A percentile compares a stretch with the other conserved stretches of the same genome.
phyloP scores from a whole-genome alignment of 805 yeast species.

The Kuraishia cidri region DNA sequence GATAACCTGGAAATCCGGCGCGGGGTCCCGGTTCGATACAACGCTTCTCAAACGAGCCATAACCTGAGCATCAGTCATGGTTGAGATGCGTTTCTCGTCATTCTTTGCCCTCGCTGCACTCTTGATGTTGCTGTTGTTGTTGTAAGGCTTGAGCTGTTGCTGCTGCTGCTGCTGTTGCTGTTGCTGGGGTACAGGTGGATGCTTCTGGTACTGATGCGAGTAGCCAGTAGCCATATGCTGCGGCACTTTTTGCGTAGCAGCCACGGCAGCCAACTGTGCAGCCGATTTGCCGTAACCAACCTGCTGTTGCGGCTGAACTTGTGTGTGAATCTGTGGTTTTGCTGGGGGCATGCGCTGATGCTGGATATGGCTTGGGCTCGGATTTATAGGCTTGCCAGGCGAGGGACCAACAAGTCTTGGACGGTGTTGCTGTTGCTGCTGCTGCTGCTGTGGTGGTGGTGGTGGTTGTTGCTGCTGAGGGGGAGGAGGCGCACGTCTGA shows the following conservation, averaged over 20 bases:
- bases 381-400: too few species aligned
- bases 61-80: conserved; percentile 81
- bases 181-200: too few species aligned
- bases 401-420: too few species aligned
- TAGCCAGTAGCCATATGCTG: too few species aligned
- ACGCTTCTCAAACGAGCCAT: conserved; percentile 76
- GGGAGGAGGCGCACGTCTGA: not conserved
- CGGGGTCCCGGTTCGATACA: conserved; percentile 81
- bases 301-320: too few species aligned
- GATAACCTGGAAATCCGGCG: conserved; percentile 64
- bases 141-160: too few species aligned
- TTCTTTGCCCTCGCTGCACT: conserved; percentile 4
- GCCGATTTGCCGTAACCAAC: too few species aligned
- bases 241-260: not conserved
- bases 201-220: too few species aligned
- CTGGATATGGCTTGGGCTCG: not conserved
- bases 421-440: too few species aligned
- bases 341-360: not conserved
- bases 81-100: conserved; percentile 43
- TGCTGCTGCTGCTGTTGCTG: too few species aligned
- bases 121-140: too few species aligned
- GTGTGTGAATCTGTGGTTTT: too few species aligned
- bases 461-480: not conserved
- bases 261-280: not conserved
- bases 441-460: not conserved